Conservation (phyloP, 208 protist genomes). For the Wallacemonas collosoma region DNA sequence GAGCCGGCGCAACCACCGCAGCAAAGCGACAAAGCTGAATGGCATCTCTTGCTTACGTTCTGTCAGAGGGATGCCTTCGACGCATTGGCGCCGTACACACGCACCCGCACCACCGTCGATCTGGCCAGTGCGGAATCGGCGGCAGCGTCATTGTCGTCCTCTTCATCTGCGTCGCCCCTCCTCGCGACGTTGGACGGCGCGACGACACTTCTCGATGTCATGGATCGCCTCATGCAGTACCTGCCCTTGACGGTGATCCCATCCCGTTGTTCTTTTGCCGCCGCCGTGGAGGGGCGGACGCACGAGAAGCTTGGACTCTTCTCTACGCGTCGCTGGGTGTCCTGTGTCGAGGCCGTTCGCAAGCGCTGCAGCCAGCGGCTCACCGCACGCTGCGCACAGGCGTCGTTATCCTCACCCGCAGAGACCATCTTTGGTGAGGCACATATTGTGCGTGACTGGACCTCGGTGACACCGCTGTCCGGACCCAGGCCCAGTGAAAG, state of each 20-base stretch:
- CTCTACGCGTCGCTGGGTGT: conserved; percentile 9
- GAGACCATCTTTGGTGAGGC: background rate
- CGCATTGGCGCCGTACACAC: conserved; percentile 7
- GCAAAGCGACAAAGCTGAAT: background rate
- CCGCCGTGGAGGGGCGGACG: conserved; percentile 37
- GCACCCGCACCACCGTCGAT: background rate
- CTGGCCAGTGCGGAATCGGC: background rate
- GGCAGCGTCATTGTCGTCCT: conserved; percentile 21
- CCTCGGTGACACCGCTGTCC: background rate
- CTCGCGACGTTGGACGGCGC: background rate
- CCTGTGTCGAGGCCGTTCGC: conserved; percentile 4
- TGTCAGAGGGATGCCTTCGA: background rate
- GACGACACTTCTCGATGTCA: conserved; percentile 27
- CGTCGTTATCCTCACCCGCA: background rate
- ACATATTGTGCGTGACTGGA: background rate
- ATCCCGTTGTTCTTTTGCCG: conserved; percentile 25
- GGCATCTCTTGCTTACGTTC: conserved; percentile 30
- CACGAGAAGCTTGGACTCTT: conserved; percentile 45
- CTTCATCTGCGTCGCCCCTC: background rate
- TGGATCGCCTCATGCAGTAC: conserved; percentile 24
- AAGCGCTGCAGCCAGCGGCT: conserved; percentile 7
- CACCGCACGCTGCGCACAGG: background rate
- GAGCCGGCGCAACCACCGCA: background rate
- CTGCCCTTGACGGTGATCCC: conserved; percentile 27
- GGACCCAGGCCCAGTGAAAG: background rate